Percentiles rank a stretch among this genome's conserved stretches.
Conservation (phyloP, 192 early-diverging fungal species). For the Backusella psychrophila region DNA sequence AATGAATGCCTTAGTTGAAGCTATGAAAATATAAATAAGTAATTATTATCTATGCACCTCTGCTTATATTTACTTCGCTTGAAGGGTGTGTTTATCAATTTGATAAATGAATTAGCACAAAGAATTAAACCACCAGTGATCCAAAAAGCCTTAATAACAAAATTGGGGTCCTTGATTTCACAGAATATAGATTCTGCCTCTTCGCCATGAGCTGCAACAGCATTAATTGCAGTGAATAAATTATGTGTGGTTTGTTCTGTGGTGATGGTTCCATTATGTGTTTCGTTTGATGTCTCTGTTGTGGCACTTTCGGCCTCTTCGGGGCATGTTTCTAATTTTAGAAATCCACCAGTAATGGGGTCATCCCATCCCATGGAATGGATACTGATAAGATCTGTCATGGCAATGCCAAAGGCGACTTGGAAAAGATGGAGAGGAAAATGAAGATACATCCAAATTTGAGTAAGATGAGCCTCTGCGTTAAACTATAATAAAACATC, state of each 20-base stretch:
- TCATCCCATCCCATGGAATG: conserved; percentile 19
- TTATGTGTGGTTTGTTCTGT: neutral
- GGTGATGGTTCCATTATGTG: neutral
- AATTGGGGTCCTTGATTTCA: conserved; percentile 8
- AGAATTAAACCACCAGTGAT: conserved; percentile 28
- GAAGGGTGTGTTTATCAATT: conserved; percentile 31
- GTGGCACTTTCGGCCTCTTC: neutral
- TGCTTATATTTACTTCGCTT: neutral
- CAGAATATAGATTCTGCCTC: neutral
- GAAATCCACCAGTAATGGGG: neutral
- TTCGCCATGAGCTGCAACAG: neutral
- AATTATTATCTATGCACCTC: neutral
- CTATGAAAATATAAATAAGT: neutral
- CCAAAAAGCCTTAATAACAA: conserved; percentile 31
- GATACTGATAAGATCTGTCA: conserved; percentile 40
- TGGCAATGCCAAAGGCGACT: conserved; percentile 45
- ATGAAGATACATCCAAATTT: conserved; percentile 47
- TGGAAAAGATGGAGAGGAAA: conserved; percentile 50
- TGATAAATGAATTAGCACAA: conserved; percentile 34
- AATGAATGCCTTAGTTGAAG: conserved; percentile 10
- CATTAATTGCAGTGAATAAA: neutral
- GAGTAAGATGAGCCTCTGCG: conserved; percentile 17
- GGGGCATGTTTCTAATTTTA: neutral
- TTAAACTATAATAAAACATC: neutral
- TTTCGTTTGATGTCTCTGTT: neutral